Percentiles rank a stretch among this genome's conserved stretches.
phyloP scores from a whole-genome alignment of 164 flowering plant species.

The Magnolia officinalis region DNA sequence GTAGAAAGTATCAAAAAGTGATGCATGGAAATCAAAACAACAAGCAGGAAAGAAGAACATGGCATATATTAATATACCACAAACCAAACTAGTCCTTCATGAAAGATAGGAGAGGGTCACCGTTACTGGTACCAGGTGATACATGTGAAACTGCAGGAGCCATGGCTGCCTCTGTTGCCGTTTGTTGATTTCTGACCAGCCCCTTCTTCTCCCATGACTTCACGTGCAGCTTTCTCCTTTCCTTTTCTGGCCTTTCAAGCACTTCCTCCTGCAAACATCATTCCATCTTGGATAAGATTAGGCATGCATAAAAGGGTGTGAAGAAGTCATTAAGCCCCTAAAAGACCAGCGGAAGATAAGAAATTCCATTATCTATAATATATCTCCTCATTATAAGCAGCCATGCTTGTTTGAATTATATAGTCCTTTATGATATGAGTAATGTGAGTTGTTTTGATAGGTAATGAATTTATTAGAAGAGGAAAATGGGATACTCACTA shows the following conservation, averaged over 20 bases:
- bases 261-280: neutral
- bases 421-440: too few relatives aligned
- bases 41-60: neutral
- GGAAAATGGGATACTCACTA: too few relatives aligned
- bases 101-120: neutral
- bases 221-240: neutral
- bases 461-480: too few relatives aligned
- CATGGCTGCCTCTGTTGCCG: neutral
- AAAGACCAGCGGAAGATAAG: too few relatives aligned
- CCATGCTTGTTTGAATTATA: too few relatives aligned
- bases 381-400: too few relatives aligned
- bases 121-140: neutral
- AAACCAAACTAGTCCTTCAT: neutral
- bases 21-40: neutral
- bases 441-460: too few relatives aligned
- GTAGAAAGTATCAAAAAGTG: too few relatives aligned
- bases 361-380: too few relatives aligned
- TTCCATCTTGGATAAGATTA: too few relatives aligned
- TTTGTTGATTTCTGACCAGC: neutral
- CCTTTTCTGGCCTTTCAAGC: neutral
- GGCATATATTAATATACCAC: neutral
- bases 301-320: too few relatives aligned
- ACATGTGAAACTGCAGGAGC: neutral
- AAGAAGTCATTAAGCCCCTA: too few relatives aligned
- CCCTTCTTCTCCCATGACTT: neutral